Base-by-base conservation (phyloP, 2,329 filamentous ascomycete genomes). In the Penicillium sp. region DNA sequence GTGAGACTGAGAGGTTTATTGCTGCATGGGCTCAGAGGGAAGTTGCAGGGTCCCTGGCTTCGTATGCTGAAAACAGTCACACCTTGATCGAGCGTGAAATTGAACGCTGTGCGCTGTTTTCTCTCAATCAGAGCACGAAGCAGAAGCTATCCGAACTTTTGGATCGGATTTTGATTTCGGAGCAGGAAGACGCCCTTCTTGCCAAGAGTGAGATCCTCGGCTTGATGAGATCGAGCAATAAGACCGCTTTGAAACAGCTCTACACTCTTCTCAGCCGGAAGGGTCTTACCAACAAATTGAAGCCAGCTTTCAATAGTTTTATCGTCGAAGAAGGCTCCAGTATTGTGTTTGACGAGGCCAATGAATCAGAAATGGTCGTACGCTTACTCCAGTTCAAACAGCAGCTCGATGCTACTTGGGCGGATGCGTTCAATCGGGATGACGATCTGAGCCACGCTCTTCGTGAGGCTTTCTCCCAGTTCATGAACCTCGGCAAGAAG, bases 401-500 rank as follows among this genome's bases (percentile, higher is more conserved):
- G 39, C 80, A 84, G 26, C 74, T 96, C 7, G 89, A 96, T 62
- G 71, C 82, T 32, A 82, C 91, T 57, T 85, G 89, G 64, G 80
- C 82, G 32, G 79, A 85, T 40, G 84, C 89, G 0, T 96, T 98
- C 61, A 76, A 79, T 38, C 82, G 81, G 43, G 81, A 95, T 56
- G 81, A 89, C n/a, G 78, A 81, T 18, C 82, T 97, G 40, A 79
- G 83, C 0, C 86, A 90, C 65, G 81, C 79, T 9, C 76, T 98
- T 56, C 81, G 93, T 46, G 89, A 96, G 60, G 80, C 88, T 0
- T 97, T 98, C 63, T 84, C 87, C 43, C 78, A 76, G 0, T 96
- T 97, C 59, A 95, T 98, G 77, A 98, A 98, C 67, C 87, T 93
- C 66, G 80, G 77, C 3, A 85, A 85, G 63, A 86, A 84, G 62